Base-by-base conservation (phyloP, 2,329 filamentous ascomycete species). In the Myriosclerotinia curreyana region DNA sequence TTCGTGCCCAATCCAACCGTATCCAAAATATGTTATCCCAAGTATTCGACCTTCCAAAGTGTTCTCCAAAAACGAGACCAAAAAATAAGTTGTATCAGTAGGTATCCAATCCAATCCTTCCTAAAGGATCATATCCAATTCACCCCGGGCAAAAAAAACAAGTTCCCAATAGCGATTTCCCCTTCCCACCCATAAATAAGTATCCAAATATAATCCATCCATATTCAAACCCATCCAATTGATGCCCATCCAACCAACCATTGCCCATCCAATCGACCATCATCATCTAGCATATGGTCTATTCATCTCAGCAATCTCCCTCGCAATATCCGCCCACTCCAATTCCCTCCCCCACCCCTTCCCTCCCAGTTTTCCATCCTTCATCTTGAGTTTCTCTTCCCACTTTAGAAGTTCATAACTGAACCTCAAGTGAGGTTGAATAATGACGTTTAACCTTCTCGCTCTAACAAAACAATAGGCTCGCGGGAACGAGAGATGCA, bases 401-500 rank as follows among this genome's bases (percentile, higher is more conserved):
- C 94, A 98, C 76, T 96, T 96, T 59, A 99, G 82, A 38, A 99
- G 83, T 78, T 99, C 95, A 74, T 98, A 96, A 70, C 90, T 90
- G 77, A 99, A 99, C 65, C 92, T 85, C 64, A 99, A 82, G 79
- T 99, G 94, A 15, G 95, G 95, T 76, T 99, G 95, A 68, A 99
- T 98, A 68, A 99, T 99, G 60, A 99, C 95, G 74, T 99, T 99
- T 55, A 99, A 81, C 66, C 95, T 84, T 61, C 95, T 85, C 25
- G 95, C 95, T 40, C 95, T 88, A 46, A 99, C 95, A 76, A 94
- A 98, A 76, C 95, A 98, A 77, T 99, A 99, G 65, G 95, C 95
- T 63, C 91, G 85, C 15, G 95, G 92, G 71, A 98, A 94, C 0
- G 92, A 95, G 69, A 97, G 79, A 28, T 86, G 82, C 71, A 92